Conservation (phyloP, 805 yeast species). For the Ogataea saltuana region DNA sequence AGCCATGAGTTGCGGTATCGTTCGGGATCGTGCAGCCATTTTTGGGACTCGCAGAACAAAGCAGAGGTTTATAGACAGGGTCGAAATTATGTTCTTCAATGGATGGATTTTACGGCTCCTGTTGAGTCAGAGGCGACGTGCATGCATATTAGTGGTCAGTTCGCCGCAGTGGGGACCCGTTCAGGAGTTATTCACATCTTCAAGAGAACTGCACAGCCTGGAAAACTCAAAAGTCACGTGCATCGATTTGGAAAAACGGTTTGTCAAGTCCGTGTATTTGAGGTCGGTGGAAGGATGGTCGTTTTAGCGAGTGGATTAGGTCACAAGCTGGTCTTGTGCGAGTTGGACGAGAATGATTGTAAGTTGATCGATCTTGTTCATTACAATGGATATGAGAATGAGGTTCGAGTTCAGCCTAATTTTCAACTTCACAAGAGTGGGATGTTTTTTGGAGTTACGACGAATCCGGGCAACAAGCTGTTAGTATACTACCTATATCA, state of each 20-base stretch:
- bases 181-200: neutral
- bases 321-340: slow-evolving; percentile 11
- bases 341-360: neutral
- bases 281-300: neutral
- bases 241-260: too few relatives aligned
- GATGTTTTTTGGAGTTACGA: slow-evolving; percentile 16
- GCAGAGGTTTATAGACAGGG: too few relatives aligned
- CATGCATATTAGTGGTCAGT: neutral
- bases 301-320: slow-evolving; percentile 21
- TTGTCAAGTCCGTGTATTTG: too few relatives aligned
- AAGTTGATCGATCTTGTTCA: slow-evolving; percentile 6
- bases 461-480: slow-evolving; percentile 10
- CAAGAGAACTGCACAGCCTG: neutral
- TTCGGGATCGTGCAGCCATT: too few relatives aligned
- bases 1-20: too few relatives aligned
- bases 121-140: neutral
- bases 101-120: too few relatives aligned
- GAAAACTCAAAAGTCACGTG: neutral
- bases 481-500: slow-evolving; percentile 17
- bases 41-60: too few relatives aligned
- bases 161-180: neutral
- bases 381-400: slow-evolving; percentile 17
- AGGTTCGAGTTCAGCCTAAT: slow-evolving; percentile 12
- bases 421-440: slow-evolving; percentile 12
- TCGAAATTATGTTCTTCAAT: too few relatives aligned